Percentiles rank a stretch among this genome's conserved stretches.
Conservation (phyloP, 169 alveolate species). For the Cyclospora cayetanensis region DNA sequence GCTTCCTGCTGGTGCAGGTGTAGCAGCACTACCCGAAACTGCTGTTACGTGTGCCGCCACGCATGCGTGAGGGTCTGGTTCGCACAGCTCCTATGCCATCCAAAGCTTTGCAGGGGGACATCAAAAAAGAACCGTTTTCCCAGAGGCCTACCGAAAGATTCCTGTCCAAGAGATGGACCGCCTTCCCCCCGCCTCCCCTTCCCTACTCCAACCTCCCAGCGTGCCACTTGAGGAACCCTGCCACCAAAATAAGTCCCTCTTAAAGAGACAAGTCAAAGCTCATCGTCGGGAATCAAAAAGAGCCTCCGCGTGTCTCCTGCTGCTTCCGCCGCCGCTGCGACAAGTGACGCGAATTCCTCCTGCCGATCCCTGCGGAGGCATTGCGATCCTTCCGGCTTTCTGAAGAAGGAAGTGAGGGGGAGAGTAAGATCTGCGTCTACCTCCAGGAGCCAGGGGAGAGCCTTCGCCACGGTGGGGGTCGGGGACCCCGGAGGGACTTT, state of each 20-base stretch:
- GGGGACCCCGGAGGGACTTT: background rate
- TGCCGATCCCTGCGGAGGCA: background rate
- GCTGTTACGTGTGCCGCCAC: background rate
- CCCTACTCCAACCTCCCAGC: too few species aligned
- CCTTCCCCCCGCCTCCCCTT: too few species aligned
- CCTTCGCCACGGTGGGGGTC: background rate
- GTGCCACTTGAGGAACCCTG: too few species aligned
- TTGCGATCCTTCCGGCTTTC: background rate
- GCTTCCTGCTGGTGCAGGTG: background rate
- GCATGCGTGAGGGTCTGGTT: too few species aligned
- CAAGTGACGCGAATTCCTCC: slow-evolving; percentile 8
- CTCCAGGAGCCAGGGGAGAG: background rate
- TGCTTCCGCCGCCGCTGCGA: slow-evolving; percentile 5
- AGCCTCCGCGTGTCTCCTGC: slow-evolving; percentile 17
- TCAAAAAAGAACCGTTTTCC: too few species aligned
- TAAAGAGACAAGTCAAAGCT: background rate
- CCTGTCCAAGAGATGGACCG: too few species aligned
- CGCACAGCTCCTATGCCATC: too few species aligned
- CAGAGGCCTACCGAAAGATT: too few species aligned
- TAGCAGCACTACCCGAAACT: background rate
- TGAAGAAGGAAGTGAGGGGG: background rate
- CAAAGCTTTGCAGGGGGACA: too few species aligned
- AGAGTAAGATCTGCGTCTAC: background rate
- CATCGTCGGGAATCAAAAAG: background rate
- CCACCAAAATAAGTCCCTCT: too few species aligned